Percentiles rank a stretch among this genome's conserved stretches.
phyloP scores from a whole-genome alignment of 2,329 filamentous ascomycete genomes.

The Boeremia lycopersici region DNA sequence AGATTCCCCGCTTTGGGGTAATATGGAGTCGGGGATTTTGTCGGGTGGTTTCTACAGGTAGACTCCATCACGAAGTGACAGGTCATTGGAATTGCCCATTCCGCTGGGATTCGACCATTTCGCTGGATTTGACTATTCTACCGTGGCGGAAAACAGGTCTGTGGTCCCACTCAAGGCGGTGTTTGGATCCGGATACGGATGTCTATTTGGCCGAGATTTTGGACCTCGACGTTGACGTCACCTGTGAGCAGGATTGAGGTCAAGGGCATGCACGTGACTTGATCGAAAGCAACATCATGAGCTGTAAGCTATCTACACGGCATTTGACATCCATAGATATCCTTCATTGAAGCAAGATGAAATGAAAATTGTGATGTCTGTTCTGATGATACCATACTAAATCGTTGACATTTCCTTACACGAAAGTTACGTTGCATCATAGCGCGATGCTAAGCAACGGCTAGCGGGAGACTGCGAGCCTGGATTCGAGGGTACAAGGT shows the following conservation, averaged over 20 bases:
- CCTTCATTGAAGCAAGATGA: not conserved
- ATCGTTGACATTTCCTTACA: not conserved
- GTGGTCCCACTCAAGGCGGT: not conserved
- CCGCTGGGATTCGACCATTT: slow-evolving; percentile 46
- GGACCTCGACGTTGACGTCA: slow-evolving; percentile 4
- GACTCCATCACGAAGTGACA: too few species aligned
- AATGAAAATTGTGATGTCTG: not conserved
- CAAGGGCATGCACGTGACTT: slow-evolving; percentile 4
- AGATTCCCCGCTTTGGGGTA: slow-evolving; percentile 58
- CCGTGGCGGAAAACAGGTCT: not conserved
- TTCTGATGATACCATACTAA: not conserved
- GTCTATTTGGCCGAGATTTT: not conserved
- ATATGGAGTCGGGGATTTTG: not conserved
- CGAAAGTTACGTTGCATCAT: slow-evolving; percentile 4
- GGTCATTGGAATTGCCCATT: too few species aligned
- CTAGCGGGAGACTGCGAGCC: slow-evolving; percentile 6
- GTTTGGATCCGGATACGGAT: not conserved
- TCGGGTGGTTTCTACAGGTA: too few species aligned
- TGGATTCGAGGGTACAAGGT: not conserved
- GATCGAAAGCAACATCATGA: not conserved
- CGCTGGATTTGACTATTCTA: slow-evolving; percentile 59
- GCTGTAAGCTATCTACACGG: too few species aligned
- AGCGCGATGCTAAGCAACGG: slow-evolving; percentile 2
- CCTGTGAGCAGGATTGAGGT: not conserved
- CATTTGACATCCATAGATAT: not conserved